Percentiles rank a stretch among this genome's conserved stretches.
phyloP scores from a whole-genome alignment of 2,329 filamentous ascomycete species.

The Epichloe bromicola region DNA sequence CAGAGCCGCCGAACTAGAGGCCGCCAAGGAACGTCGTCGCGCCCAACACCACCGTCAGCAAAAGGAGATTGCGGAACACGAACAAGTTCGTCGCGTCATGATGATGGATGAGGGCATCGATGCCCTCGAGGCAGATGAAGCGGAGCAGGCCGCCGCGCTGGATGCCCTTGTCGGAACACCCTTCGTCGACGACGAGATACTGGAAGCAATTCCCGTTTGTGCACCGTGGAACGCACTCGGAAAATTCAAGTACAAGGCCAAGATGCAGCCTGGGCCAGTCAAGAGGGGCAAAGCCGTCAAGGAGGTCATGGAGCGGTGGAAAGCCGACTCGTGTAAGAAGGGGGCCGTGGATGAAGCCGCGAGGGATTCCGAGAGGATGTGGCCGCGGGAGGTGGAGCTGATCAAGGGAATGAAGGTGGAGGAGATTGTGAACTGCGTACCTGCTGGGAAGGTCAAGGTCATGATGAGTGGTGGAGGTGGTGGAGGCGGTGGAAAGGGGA shows the following conservation, averaged over 20 bases:
- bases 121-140: conserved; percentile 45
- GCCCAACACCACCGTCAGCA: conserved; percentile 71
- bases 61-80: conserved; percentile 61
- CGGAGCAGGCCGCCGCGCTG: conserved; percentile 40
- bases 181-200: conserved; percentile 67
- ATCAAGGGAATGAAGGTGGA: conserved; percentile 69
- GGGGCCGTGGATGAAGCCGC: conserved; percentile 47
- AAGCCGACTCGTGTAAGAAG: conserved; percentile 46
- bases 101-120: conserved; percentile 47
- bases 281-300: conserved; percentile 95
- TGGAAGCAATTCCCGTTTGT: conserved; percentile 52
- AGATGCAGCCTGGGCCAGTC: conserved; percentile 75
- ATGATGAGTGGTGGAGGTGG: conserved; percentile 50
- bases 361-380: conserved; percentile 60
- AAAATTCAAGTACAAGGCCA: conserved; percentile 84
- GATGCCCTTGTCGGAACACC: conserved; percentile 69
- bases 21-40: conserved; percentile 59
- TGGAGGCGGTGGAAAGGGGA: conserved; percentile 21
- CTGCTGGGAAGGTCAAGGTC: conserved; percentile 67
- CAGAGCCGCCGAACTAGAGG: conserved; percentile 50
- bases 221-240: conserved; percentile 51
- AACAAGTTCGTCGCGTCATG: conserved; percentile 51
- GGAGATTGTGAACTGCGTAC: conserved; percentile 69
- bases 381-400: conserved; percentile 75
- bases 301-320: conserved; percentile 78